Evolutionary conservation across 192 early-diverging fungal species (phyloP), one percentile per base, ranked within the genome.

Genomic region (Oehlia diaphana): DNA sequence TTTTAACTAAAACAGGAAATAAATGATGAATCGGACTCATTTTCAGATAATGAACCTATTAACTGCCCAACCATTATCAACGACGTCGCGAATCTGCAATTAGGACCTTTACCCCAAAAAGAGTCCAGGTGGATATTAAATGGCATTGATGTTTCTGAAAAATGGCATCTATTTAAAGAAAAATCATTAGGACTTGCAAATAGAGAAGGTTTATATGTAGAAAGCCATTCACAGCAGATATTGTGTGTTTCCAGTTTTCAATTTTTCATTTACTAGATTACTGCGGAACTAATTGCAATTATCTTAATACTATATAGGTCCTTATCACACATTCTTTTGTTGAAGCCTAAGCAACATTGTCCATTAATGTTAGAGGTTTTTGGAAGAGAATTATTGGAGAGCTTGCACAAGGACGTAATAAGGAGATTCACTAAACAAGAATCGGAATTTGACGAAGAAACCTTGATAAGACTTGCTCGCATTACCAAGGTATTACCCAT

Each of bases 261-360:
- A 26, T 79, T 72, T 26, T 26, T 26, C 70, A 70, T 79, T 14
- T 72, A 23, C 78, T 79, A 72, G 35, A 19, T 79, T 79, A 79
- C 70, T 71, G 50, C 50, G 7, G 78, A 79, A 79, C 78, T 79
- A 71, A 79, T 79, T 79, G 77, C 77, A 78, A 78, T 78, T 65
- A 49, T 73, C 77, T 79, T 79, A 47, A 53, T 67, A 72, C 23
- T 4, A 2, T 79, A 33, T 79, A 71, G 26, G 26, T 26, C 26
- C 35, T 37, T 42, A 42, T 8, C 6, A 42, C 7, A 42, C 7
- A 8, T 42, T 42, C 7, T 42, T 0, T 42, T 42, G 39, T 42
- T 42, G 5, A 42, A 42, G 39, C 6, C 7, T 8, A 42, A 42
- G 7, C 7, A 42, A 7, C 39, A 42, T 9, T 8, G 7, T 37